phyloP scores from a whole-genome alignment of 805 yeast genomes.

The Metschnikowia continentalis region DNA sequence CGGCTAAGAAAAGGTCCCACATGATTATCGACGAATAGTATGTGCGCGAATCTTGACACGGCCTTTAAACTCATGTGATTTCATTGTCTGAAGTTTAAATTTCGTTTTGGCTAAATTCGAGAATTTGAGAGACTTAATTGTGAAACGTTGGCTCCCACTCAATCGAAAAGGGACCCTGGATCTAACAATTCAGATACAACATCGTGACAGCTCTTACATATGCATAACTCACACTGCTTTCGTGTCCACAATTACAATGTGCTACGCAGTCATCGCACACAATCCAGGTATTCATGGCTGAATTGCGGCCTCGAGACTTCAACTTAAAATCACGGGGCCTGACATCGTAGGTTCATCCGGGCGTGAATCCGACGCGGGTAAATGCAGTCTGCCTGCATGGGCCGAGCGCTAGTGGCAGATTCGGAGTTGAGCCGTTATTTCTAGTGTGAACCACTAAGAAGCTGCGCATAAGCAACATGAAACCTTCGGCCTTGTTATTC shows the following conservation, averaged over 20 bases:
- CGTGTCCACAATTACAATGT: too few species aligned
- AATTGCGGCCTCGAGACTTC: not conserved
- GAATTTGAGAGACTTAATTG: too few species aligned
- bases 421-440: not conserved
- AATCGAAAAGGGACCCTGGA: too few species aligned
- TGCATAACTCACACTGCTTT: too few species aligned
- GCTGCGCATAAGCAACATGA: slow-evolving; percentile 6
- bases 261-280: not conserved
- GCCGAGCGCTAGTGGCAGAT: not conserved
- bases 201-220: too few species aligned
- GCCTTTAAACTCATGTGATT: not conserved
- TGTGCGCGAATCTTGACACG: not conserved
- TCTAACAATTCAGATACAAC: too few species aligned
- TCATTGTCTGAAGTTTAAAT: not conserved
- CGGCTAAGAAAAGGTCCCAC: not conserved
- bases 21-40: not conserved
- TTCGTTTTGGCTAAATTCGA: too few species aligned
- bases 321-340: not conserved
- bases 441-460: not conserved
- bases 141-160: too few species aligned
- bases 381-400: slow-evolving; percentile 2
- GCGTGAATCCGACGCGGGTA: not conserved
- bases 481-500: slow-evolving; percentile 6
- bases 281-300: not conserved
- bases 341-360: not conserved